phyloP scores from a whole-genome alignment of 345 rosid species.

The Heritiera fomes region DNA sequence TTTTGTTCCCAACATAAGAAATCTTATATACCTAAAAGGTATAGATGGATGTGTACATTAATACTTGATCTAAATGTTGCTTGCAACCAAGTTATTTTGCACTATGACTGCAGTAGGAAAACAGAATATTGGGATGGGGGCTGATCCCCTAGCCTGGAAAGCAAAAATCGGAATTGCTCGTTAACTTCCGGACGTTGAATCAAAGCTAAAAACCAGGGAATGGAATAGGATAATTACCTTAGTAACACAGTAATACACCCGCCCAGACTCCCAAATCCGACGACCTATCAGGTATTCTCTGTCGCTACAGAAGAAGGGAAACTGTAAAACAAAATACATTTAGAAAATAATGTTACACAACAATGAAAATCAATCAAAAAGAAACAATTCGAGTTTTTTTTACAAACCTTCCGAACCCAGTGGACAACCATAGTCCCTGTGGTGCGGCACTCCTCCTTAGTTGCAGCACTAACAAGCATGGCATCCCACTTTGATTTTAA shows the following conservation, averaged over 20 bases:
- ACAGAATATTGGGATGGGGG: not conserved
- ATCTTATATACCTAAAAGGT: not conserved
- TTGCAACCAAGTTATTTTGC: not conserved
- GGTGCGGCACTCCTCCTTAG: slow-evolving; percentile 59
- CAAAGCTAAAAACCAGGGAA: not conserved
- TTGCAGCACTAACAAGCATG: slow-evolving; percentile 69
- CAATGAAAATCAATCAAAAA: slow-evolving; percentile 14
- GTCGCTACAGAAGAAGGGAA: slow-evolving; percentile 97
- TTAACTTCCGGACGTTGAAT: slow-evolving; percentile 1
- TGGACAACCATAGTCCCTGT: slow-evolving; percentile 81
- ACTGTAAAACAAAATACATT: slow-evolving; percentile 44
- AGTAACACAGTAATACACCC: slow-evolving; percentile 78
- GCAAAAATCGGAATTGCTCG: not conserved
- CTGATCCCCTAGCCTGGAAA: not conserved
- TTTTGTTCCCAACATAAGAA: not conserved
- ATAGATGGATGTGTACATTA: not conserved
- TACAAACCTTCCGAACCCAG: slow-evolving; percentile 89
- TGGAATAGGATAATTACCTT: slow-evolving; percentile 47
- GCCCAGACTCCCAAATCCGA: slow-evolving; percentile 87
- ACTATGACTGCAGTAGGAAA: not conserved
- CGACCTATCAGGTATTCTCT: slow-evolving; percentile 93
- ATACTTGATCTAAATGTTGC: not conserved
- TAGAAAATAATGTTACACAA: slow-evolving; percentile 19
- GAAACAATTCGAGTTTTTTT: not conserved
- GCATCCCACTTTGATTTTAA: slow-evolving; percentile 75